Conservation (phyloP, 2,329 filamentous ascomycete genomes). For the Fusarium sp. region DNA sequence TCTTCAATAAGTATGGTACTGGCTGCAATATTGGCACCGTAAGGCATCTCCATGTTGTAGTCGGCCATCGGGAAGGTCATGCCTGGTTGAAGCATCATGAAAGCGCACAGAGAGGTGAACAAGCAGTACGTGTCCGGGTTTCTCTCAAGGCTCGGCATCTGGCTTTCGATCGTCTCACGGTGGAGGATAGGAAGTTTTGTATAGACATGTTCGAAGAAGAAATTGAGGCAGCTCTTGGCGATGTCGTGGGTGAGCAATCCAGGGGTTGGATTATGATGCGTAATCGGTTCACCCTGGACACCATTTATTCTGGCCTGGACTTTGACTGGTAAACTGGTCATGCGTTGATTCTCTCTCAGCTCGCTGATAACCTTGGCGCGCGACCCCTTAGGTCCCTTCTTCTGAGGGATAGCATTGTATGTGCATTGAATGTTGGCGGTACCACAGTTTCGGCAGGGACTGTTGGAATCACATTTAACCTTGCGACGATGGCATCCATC, state of each 20-base stretch:
- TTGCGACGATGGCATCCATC: constrained; percentile 81
- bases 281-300: constrained; percentile 59
- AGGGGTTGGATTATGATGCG: constrained; percentile 61
- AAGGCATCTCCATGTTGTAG: constrained; percentile 66
- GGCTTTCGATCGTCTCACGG: constrained; percentile 67
- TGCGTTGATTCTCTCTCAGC: constrained; percentile 74
- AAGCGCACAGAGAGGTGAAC: constrained; percentile 72
- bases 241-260: constrained; percentile 71
- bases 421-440: constrained; percentile 76
- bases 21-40: constrained; percentile 69
- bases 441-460: constrained; percentile 77
- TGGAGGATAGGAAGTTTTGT: constrained; percentile 72
- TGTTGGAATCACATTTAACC: constrained; percentile 78
- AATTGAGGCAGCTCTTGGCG: constrained; percentile 74
- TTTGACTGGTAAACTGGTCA: constrained; percentile 72
- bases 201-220: constrained; percentile 77
- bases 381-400: constrained; percentile 81
- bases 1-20: constrained; percentile 77
- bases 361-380: constrained; percentile 82
- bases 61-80: constrained; percentile 70
- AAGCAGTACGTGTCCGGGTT: constrained; percentile 73
- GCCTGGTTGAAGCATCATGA: constrained; percentile 76
- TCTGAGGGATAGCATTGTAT: constrained; percentile 80
- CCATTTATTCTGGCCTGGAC: constrained; percentile 71
- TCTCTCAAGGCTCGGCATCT: constrained; percentile 70